A percentile compares a stretch with the other conserved stretches of the same genome.
phyloP scores from a whole-genome alignment of 345 rosid species.

The Barbarea vulgaris region DNA sequence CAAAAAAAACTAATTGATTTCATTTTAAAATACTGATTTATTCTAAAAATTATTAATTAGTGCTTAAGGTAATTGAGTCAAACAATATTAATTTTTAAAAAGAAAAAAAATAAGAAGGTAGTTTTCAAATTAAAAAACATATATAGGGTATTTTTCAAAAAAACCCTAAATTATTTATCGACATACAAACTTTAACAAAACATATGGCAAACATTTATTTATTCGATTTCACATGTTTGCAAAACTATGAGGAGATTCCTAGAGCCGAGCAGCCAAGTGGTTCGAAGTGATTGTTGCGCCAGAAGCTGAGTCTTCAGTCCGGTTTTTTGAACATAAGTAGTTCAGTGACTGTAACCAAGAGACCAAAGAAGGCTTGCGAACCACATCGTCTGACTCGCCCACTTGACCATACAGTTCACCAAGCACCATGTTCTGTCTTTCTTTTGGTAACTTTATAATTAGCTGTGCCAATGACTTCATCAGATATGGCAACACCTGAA shows the following conservation, averaged over 20 bases:
- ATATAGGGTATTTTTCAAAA: no score
- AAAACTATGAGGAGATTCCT: slow-evolving; percentile 21
- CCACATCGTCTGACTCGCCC: slow-evolving; percentile 92
- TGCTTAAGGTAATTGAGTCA: no score
- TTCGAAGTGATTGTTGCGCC: slow-evolving; percentile 24
- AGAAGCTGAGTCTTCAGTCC: slow-evolving; percentile 33
- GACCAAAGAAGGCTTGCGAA: slow-evolving; percentile 81
- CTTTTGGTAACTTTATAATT: slow-evolving; percentile 66
- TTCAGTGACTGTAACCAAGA: slow-evolving; percentile 90
- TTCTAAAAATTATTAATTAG: no score
- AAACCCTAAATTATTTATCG: no score
- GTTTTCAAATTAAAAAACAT: no score
- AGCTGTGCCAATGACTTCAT: slow-evolving; percentile 81
- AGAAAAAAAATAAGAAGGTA: no score
- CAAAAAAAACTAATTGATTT: no score
- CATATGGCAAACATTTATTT: background rate
- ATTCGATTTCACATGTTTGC: slow-evolving; percentile 9
- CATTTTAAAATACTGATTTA: no score
- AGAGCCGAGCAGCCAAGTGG: slow-evolving; percentile 50
- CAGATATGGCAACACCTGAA: slow-evolving; percentile 74
- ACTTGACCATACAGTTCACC: slow-evolving; percentile 75
- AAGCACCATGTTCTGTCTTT: slow-evolving; percentile 76
- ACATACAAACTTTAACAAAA: background rate
- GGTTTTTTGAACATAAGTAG: slow-evolving; percentile 59
- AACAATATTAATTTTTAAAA: no score